Evolutionary conservation across 163 green algal species (phyloP), one percentile per base, ranked within the genome.

Genomic region (Volvox carteri): DNA sequence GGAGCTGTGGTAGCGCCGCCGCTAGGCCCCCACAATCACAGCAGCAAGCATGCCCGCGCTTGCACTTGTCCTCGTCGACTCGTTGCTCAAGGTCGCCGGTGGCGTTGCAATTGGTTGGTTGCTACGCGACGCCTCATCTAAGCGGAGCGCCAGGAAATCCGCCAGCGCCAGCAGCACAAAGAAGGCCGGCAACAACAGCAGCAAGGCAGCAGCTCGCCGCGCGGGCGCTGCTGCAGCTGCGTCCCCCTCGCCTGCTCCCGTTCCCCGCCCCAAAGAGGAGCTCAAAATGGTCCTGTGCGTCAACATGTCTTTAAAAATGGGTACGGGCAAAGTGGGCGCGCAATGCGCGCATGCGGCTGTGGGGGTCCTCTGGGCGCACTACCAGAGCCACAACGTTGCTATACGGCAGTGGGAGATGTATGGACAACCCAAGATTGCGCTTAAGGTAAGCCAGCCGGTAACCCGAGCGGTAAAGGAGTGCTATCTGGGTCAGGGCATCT

Each of bases 341-440:
- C 96, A 98, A 80, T 97, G 95, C 85, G 95, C 93, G 16, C 96
- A 98, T 83, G 96, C 94, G 25, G 95, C 94, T 0, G 90, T 95
- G 19, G 95, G 95, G 3, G 92, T 95, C 30, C 76, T 97, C 44
- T 91, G 95, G 78, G 80, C 92, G 75, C 89, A 95, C 50, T 75
- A 85, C 37, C 84, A 50, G 30, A 70, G 37, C 41, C 74, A 95
- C 33, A 80, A 91, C 46, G 35, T 85, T 5, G 33, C 86, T 28
- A 92, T 97, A 73, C 85, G 86, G 46, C 87, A 93, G 37, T 98
- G 96, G 96, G 95, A 97, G 86, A 35, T 87, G 50, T 91, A 76
- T 54, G 96, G 95, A 30, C 94, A 97, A 85, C 87, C 95, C 30
- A 98, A 98, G 91, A 96, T 98, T 35, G 95, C 94, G 37, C 90